A percentile compares a stretch with the other conserved stretches of the same genome.
Evolutionary conservation across 257 asterid genomes (phyloP).

Genomic region (Forsythia viridissima): DNA sequence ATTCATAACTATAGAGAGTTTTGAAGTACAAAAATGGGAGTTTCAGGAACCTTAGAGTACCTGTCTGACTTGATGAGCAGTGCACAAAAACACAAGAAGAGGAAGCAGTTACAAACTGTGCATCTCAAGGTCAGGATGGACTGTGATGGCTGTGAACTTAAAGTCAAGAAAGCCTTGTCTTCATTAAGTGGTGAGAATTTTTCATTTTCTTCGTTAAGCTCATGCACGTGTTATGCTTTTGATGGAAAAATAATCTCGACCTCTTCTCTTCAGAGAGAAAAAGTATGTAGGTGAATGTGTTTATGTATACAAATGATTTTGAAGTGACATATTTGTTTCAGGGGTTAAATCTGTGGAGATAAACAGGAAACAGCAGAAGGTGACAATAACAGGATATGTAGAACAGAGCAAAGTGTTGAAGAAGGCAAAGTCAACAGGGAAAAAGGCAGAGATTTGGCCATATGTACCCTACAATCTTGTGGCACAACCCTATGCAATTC

Average conservation of each 20-base stretch:
- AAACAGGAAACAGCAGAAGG: constrained; percentile 81
- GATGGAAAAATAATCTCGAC: background rate
- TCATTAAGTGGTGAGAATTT: constrained; percentile 56
- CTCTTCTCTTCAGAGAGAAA: too few species aligned
- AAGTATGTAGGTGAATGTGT: too few species aligned
- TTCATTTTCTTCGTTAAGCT: too few species aligned
- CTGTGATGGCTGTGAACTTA: constrained; percentile 90
- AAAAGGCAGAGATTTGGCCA: constrained; percentile 90
- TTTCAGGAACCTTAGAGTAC: constrained; percentile 71
- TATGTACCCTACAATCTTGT: constrained; percentile 83
- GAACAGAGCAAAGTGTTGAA: constrained; percentile 74
- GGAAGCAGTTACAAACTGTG: constrained; percentile 70
- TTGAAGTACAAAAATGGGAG: constrained; percentile 50
- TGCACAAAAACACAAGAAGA: constrained; percentile 50
- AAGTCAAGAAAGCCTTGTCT: constrained; percentile 79
- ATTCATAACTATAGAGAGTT: background rate
- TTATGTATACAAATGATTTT: background rate
- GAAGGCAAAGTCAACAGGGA: constrained; percentile 82
- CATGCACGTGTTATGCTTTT: background rate
- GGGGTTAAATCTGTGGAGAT: constrained; percentile 84
- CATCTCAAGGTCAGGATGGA: constrained; percentile 90
- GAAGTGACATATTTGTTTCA: background rate
- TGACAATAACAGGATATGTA: constrained; percentile 68
- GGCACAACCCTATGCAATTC: constrained; percentile 80
- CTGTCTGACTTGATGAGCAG: constrained; percentile 70